Base-by-base conservation (phyloP, 1,284 basidiomycete genomes). In the Golubevia sp. region DNA sequence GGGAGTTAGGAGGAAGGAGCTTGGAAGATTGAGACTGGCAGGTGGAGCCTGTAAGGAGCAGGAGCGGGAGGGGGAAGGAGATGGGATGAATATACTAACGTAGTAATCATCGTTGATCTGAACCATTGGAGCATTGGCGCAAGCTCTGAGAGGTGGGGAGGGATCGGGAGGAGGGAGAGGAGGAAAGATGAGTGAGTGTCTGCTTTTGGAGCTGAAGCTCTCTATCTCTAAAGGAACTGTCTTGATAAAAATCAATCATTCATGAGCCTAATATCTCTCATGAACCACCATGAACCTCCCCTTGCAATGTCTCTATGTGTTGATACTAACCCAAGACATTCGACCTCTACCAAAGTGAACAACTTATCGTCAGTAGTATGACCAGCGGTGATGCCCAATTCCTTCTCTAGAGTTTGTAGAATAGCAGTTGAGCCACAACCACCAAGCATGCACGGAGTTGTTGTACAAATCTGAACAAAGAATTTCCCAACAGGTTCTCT, bases 41-140 rank as follows among this genome's bases (percentile, higher is more conserved):
- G 6, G 7, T 25, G 18, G 24, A 58, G 25, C 18, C 55, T 27
- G 34, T 8, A 13, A 20, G 56, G 6, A 15, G 23, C 6, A 52
- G 7, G 18, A 23, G 15, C n/a, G 54, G 21, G 15, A 25, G 38
- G 65, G 54, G 71, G 56, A 49, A 51, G 49, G 56, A 8, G n/a
- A n/a, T n/a, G n/a, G n/a, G n/a, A n/a, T 3, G n/a, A 13, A 49
- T 25, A 26, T 23, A 86, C 90, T 69, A 77, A 93, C 92, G 85
- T 95, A 99, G 87, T 92, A 99, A 84, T 97, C 94, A 82, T 99
- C 97, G 58, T 92, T 92, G 82, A 99, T 89, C 74, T 92, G 94
- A 85, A 99, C 88, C 96, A 99, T 99, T 11, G 96, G 96, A n/a
- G 97, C 97, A 85, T 98, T 99, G 74, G 92, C 92, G 86, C 96